phyloP scores from a whole-genome alignment of 2,329 filamentous ascomycete genomes.

The Penicillium sp. region DNA sequence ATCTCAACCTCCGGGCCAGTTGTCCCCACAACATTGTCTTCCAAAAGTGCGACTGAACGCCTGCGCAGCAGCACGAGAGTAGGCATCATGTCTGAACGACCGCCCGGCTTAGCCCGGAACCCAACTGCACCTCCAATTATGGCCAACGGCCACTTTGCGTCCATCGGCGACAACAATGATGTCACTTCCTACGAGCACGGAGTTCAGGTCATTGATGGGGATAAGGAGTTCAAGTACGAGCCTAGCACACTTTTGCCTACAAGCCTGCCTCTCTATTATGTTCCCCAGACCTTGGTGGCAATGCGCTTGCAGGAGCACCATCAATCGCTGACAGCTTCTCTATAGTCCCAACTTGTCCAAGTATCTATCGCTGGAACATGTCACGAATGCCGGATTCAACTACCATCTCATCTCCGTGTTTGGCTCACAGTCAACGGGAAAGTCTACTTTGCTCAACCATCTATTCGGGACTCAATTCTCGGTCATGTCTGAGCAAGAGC shows the following conservation, averaged over 20 bases:
- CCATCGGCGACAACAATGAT: constrained; percentile 34
- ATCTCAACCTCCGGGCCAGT: constrained; percentile 8
- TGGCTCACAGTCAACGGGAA: constrained; percentile 95
- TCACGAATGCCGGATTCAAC: constrained; percentile 90
- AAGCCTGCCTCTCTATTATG: neutral
- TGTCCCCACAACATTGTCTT: constrained; percentile 14
- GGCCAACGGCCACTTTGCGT: constrained; percentile 44
- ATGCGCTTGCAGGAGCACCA: neutral
- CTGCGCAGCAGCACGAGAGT: neutral
- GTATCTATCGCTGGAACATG: constrained; percentile 73
- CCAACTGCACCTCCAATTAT: constrained; percentile 34
- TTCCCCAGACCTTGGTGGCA: constrained; percentile 1
- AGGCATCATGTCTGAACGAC: constrained; percentile 20
- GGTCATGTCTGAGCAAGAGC: constrained; percentile 92
- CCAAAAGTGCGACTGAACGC: constrained; percentile 2
- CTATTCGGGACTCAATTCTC: constrained; percentile 94
- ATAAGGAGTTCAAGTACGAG: constrained; percentile 91
- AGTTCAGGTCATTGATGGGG: constrained; percentile 92
- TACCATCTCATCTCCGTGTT: constrained; percentile 99
- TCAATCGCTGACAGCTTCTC: constrained; percentile 9
- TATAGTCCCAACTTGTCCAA: constrained; percentile 66
- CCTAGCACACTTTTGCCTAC: neutral
- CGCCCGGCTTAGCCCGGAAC: constrained; percentile 22
- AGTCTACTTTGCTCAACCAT: constrained; percentile 92
- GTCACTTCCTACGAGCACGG: constrained; percentile 69